phyloP scores from a whole-genome alignment of 1,139 yeast species.

The Pichiaceae sp. region DNA sequence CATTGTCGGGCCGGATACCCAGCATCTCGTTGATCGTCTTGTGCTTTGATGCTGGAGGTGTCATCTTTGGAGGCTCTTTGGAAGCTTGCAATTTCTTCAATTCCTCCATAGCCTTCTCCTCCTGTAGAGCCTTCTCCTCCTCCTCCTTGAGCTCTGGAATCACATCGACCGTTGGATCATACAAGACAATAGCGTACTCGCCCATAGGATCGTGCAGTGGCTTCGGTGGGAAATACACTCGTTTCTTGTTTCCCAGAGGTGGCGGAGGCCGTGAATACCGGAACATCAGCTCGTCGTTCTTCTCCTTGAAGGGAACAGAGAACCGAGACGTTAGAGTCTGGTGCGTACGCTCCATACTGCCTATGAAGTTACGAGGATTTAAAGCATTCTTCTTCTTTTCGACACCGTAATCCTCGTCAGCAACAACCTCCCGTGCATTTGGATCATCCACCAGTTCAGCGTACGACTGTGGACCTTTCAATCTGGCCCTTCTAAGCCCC shows the following conservation, averaged over 20 bases:
- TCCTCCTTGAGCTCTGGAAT: slow-evolving; percentile 37
- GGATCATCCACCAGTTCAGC: slow-evolving; percentile 21
- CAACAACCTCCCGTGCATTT: slow-evolving; percentile 17
- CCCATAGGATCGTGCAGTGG: slow-evolving; percentile 91
- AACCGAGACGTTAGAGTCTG: slow-evolving; percentile 23
- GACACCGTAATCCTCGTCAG: slow-evolving; percentile 19
- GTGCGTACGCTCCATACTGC: slow-evolving; percentile 15
- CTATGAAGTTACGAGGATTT: slow-evolving; percentile 20
- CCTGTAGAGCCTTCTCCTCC: slow-evolving; percentile 14
- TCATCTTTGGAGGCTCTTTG: neutral
- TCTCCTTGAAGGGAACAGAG: slow-evolving; percentile 27
- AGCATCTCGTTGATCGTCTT: slow-evolving; percentile 73
- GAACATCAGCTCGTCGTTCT: slow-evolving; percentile 17
- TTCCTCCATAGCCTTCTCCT: slow-evolving; percentile 12
- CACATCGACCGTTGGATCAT: slow-evolving; percentile 86
- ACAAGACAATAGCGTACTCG: slow-evolving; percentile 88
- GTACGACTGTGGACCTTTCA: slow-evolving; percentile 28
- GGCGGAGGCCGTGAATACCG: slow-evolving; percentile 49
- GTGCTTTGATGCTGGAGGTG: slow-evolving; percentile 26
- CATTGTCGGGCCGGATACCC: slow-evolving; percentile 54
- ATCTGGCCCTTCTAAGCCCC: slow-evolving; percentile 24
- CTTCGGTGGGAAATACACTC: slow-evolving; percentile 66
- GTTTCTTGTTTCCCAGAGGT: slow-evolving; percentile 70
- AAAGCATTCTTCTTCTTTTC: slow-evolving; percentile 23
- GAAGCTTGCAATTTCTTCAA: slow-evolving; percentile 10